Evolutionary conservation across 2,329 filamentous ascomycete genomes (phyloP).

Genomic region (Pseudogymnoascus sp.): DNA sequence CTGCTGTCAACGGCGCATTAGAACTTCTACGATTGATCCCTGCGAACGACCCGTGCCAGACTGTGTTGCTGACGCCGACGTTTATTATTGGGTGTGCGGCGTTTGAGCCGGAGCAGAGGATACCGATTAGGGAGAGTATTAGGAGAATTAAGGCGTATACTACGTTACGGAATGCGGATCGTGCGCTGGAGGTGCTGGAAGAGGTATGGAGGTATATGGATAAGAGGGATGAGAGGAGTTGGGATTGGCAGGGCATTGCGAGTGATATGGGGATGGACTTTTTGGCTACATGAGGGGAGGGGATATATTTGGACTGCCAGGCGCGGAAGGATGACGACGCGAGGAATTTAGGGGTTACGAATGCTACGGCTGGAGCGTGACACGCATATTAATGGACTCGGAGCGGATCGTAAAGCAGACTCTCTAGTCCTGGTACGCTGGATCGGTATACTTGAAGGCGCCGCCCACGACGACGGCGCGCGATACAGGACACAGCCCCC

Average conservation of each 20-base stretch:
- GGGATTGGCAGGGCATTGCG: slow-evolving; percentile 56
- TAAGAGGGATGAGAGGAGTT: slow-evolving; percentile 40
- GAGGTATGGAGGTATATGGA: slow-evolving; percentile 11
- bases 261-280: slow-evolving; percentile 46
- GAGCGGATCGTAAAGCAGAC: background rate
- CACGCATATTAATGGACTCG: background rate
- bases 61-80: slow-evolving; percentile 16
- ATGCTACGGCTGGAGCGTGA: background rate
- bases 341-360: background rate
- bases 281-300: slow-evolving; percentile 28
- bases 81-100: slow-evolving; percentile 10
- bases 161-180: slow-evolving; percentile 16
- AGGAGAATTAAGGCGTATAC: background rate
- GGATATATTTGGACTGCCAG: background rate
- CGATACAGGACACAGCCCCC: background rate
- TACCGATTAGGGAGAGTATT: slow-evolving; percentile 20
- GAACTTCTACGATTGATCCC: slow-evolving; percentile 45
- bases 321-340: too few relatives aligned
- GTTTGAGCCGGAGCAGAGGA: background rate
- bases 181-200: slow-evolving; percentile 4
- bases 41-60: slow-evolving; percentile 49
- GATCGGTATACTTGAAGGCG: background rate
- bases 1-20: slow-evolving; percentile 49
- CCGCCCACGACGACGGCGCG: background rate
- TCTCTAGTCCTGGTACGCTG: background rate